Percentiles rank a stretch among this genome's conserved stretches.
Evolutionary conservation across 805 yeast species (phyloP).

Genomic region (Komagataella kurtzmanii): DNA sequence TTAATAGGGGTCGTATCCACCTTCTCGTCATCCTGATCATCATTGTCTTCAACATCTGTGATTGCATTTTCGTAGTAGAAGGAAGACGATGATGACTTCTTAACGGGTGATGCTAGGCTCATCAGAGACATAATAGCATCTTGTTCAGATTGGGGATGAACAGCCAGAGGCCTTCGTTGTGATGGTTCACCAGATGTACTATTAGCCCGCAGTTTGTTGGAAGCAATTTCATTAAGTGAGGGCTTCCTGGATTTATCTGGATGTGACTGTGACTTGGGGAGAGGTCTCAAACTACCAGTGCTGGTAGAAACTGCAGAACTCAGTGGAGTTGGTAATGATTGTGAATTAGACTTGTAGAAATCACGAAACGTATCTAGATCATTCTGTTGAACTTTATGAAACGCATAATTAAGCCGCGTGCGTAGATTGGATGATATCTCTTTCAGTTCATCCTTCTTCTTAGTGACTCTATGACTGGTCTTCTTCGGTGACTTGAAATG

Average conservation of each 20-base stretch:
- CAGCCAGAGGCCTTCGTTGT: not conserved
- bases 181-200: not conserved
- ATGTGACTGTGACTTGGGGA: not conserved
- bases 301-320: not conserved
- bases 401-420: constrained; percentile 21
- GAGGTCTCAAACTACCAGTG: not conserved
- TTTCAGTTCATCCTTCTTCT: constrained; percentile 19
- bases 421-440: constrained; percentile 21
- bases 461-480: constrained; percentile 13
- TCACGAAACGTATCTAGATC: constrained; percentile 1
- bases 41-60: not conserved
- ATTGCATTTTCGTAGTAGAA: not conserved
- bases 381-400: constrained; percentile 21
- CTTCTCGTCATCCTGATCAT: not conserved
- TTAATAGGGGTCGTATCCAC: not conserved
- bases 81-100: constrained; percentile 15
- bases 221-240: not conserved
- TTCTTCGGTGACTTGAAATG: constrained; percentile 11
- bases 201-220: not conserved
- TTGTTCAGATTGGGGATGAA: constrained; percentile 21
- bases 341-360: not conserved
- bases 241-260: not conserved
- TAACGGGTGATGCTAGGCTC: constrained; percentile 38
- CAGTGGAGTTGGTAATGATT: not conserved
- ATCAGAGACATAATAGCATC: constrained; percentile 44